Conservation (phyloP, 2,329 filamentous ascomycete species). For the Fusarium torreyae region DNA sequence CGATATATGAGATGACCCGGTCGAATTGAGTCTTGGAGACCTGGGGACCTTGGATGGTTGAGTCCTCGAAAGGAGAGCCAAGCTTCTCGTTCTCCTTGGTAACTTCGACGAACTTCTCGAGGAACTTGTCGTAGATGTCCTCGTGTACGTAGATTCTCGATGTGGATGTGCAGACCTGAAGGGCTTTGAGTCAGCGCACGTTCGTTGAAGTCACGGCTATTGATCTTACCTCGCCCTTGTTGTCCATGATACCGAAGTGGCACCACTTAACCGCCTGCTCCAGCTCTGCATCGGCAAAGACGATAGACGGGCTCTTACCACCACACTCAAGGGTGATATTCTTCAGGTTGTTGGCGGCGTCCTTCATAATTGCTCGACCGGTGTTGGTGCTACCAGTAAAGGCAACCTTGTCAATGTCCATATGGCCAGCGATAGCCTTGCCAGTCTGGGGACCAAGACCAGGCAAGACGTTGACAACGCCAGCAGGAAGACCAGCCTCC, state of each 20-base stretch:
- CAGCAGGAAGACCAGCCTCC: slow-evolving; percentile 79
- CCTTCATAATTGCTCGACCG: slow-evolving; percentile 77
- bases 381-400: slow-evolving; percentile 80
- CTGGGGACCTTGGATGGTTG: slow-evolving; percentile 77
- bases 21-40: slow-evolving; percentile 76
- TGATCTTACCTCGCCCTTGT: slow-evolving; percentile 67
- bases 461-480: slow-evolving; percentile 80
- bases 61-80: slow-evolving; percentile 73
- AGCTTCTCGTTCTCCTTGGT: slow-evolving; percentile 67
- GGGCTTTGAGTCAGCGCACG: neutral
- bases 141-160: slow-evolving; percentile 73
- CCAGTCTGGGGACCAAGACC: slow-evolving; percentile 76
- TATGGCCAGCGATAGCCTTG: slow-evolving; percentile 73
- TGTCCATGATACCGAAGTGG: slow-evolving; percentile 62
- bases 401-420: slow-evolving; percentile 77
- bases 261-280: slow-evolving; percentile 72
- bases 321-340: slow-evolving; percentile 72
- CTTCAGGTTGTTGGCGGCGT: slow-evolving; percentile 71
- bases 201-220: rapidly evolving
- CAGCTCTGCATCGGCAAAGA: slow-evolving; percentile 72
- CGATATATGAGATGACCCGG: slow-evolving; percentile 75
- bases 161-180: slow-evolving; percentile 70
- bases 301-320: slow-evolving; percentile 70
- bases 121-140: slow-evolving; percentile 69
- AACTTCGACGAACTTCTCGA: slow-evolving; percentile 66